A percentile compares a stretch with the other conserved stretches of the same genome.
Conservation (phyloP, 495 filamentous ascomycete genomes). For the Aspergillus incahuasiensis region DNA sequence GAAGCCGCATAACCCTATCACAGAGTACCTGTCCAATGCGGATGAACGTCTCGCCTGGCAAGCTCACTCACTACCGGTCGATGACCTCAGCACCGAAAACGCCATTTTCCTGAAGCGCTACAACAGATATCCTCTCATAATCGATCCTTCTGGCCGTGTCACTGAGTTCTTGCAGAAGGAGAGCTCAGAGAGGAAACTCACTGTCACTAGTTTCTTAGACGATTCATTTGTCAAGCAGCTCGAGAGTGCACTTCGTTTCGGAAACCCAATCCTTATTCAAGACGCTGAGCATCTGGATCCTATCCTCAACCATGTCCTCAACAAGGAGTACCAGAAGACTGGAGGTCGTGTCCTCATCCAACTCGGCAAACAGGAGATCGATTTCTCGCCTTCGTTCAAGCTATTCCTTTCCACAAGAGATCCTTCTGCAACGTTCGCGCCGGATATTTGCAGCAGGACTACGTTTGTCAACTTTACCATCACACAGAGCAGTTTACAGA, state of each 20-base stretch:
- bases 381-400: slow-evolving; percentile 96
- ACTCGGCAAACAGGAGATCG: slow-evolving; percentile 97
- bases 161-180: slow-evolving; percentile 94
- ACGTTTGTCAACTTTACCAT: slow-evolving; percentile 99
- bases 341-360: slow-evolving; percentile 97
- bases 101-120: slow-evolving; percentile 95
- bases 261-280: slow-evolving; percentile 97
- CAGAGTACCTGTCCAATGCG: slow-evolving; percentile 93
- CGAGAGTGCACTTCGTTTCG: slow-evolving; percentile 93
- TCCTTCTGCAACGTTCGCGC: slow-evolving; percentile 93
- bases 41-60: slow-evolving; percentile 95
- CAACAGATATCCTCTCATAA: slow-evolving; percentile 97
- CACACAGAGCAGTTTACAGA: slow-evolving; percentile 96
- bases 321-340: slow-evolving; percentile 99
- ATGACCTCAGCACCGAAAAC: slow-evolving; percentile 98
- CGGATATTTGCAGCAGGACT: slow-evolving; percentile 95
- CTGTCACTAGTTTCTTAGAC: slow-evolving; percentile 96
- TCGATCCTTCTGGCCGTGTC: slow-evolving; percentile 91
- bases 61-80: slow-evolving; percentile 90
- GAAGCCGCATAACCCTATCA: slow-evolving; percentile 91
- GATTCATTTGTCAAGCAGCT: slow-evolving; percentile 97
- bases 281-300: slow-evolving; percentile 97
- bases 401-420: slow-evolving; percentile 93
- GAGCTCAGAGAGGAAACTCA: slow-evolving; percentile 87
- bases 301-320: slow-evolving; percentile 96